Percentiles rank a stretch among this genome's conserved stretches.
Evolutionary conservation across 208 protist genomes (phyloP).

Genomic region (Leishmania turanica): DNA sequence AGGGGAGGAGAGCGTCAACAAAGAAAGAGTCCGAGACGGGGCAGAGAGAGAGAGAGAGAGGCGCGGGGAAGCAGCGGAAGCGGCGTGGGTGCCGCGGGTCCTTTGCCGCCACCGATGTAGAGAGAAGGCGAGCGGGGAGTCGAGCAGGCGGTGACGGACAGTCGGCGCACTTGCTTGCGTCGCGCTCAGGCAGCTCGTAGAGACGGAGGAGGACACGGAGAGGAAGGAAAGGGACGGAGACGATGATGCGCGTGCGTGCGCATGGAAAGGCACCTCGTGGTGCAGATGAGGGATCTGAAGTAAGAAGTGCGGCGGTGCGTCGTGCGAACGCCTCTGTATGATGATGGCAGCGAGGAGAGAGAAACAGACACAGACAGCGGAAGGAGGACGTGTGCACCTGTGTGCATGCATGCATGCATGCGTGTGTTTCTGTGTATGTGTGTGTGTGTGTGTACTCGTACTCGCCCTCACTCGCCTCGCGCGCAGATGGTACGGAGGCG

Average conservation of each 20-base stretch:
- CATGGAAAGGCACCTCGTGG: neutral
- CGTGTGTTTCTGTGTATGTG: neutral
- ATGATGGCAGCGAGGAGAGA: neutral
- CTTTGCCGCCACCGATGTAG: neutral
- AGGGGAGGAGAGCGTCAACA: too few relatives aligned
- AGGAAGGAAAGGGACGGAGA: neutral
- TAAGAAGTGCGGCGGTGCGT: neutral
- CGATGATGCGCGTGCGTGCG: neutral
- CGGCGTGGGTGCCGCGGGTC: neutral
- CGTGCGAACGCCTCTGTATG: neutral
- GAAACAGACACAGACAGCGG: too few relatives aligned
- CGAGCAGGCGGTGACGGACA: neutral
- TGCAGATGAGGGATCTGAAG: neutral
- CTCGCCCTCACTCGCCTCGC: neutral
- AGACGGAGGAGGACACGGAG: neutral
- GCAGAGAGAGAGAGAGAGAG: neutral
- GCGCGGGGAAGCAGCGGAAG: neutral
- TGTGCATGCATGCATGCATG: slow-evolving; percentile 2
- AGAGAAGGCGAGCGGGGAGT: neutral
- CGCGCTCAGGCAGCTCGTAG: neutral
- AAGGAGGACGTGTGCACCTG: slow-evolving; percentile 1
- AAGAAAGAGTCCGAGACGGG: neutral
- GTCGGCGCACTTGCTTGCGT: neutral
- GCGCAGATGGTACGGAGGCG: neutral
- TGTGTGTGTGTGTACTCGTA: neutral